Evolutionary conservation across 208 protist genomes (phyloP).

Genomic region (Leishmania major): DNA sequence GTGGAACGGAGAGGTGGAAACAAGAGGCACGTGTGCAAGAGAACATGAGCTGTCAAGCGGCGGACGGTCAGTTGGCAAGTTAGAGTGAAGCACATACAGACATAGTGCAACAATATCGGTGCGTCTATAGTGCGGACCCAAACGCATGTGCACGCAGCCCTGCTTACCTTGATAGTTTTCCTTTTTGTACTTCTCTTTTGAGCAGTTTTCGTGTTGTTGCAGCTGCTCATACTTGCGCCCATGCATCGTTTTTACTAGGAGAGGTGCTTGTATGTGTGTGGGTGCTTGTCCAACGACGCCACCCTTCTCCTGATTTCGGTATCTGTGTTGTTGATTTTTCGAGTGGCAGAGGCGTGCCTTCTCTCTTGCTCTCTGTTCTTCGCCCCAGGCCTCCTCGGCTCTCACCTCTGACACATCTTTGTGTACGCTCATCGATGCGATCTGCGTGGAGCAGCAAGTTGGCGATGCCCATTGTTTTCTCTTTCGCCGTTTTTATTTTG

Average conservation of each 20-base stretch:
- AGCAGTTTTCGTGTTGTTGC: background rate
- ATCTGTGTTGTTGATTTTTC: background rate
- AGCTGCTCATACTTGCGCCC: background rate
- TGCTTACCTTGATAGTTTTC: background rate
- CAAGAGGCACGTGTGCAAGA: background rate
- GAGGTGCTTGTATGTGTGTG: background rate
- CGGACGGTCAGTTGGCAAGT: background rate
- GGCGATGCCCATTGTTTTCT: background rate
- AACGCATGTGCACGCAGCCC: background rate
- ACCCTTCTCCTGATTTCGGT: background rate
- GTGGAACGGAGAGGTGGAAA: background rate
- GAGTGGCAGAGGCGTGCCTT: background rate
- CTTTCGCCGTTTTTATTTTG: background rate
- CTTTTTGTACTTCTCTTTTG: background rate
- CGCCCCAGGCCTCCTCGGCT: background rate
- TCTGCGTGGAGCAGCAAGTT: background rate
- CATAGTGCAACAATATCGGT: background rate
- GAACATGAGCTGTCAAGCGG: background rate
- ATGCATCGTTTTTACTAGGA: background rate
- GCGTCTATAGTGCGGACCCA: background rate
- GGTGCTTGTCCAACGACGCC: background rate
- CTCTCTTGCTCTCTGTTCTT: background rate
- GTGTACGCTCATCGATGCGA: background rate
- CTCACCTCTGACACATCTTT: background rate
- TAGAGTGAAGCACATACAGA: background rate